A percentile compares a stretch with the other conserved stretches of the same genome.
phyloP scores from a whole-genome alignment of 768 basidiomycete species.

The Leccinum disarticulatum region DNA sequence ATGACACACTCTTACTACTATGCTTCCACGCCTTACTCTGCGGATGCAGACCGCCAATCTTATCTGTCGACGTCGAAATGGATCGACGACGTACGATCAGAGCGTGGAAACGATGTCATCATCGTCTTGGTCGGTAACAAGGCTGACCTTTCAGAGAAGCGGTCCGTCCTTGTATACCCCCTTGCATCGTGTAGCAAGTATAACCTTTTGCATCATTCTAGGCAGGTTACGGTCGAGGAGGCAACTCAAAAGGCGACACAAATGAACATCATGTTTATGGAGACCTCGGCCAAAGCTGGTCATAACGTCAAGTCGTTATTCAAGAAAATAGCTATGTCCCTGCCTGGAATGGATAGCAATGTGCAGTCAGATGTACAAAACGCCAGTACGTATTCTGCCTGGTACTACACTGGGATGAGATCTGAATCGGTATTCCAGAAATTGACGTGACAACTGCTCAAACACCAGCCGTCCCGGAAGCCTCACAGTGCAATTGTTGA shows the following conservation, averaged over 20 bases:
- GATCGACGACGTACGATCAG: conserved; percentile 99
- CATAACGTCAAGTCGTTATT: conserved; percentile 99
- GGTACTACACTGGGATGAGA: not conserved
- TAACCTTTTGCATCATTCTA: conserved; percentile 35
- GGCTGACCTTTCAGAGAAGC: conserved; percentile 97
- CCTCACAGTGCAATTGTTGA: conserved; percentile 84
- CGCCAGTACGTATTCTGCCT: conserved; percentile 36
- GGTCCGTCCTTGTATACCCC: conserved; percentile 50
- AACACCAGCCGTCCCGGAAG: conserved; percentile 73
- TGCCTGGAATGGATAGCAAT: conserved; percentile 94
- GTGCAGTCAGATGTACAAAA: conserved; percentile 56
- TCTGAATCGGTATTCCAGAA: conserved; percentile 47
- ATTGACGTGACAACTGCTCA: conserved; percentile 86
- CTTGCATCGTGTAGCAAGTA: conserved; percentile 1
- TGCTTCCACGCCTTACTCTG: conserved; percentile 4
- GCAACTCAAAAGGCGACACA: conserved; percentile 89
- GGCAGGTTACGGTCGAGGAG: conserved; percentile 98
- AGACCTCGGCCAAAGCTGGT: conserved; percentile 98
- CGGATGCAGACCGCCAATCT: conserved; percentile 80
- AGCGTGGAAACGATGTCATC: conserved; percentile 96
- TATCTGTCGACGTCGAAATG: conserved; percentile 98
- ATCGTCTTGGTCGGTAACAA: conserved; percentile 99
- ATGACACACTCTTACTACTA: not conserved
- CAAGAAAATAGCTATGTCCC: conserved; percentile 98
- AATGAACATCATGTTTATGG: conserved; percentile 97